Evolutionary conservation across 2,329 filamentous ascomycete species (phyloP).

Genomic region (Apiospora phragmitis): DNA sequence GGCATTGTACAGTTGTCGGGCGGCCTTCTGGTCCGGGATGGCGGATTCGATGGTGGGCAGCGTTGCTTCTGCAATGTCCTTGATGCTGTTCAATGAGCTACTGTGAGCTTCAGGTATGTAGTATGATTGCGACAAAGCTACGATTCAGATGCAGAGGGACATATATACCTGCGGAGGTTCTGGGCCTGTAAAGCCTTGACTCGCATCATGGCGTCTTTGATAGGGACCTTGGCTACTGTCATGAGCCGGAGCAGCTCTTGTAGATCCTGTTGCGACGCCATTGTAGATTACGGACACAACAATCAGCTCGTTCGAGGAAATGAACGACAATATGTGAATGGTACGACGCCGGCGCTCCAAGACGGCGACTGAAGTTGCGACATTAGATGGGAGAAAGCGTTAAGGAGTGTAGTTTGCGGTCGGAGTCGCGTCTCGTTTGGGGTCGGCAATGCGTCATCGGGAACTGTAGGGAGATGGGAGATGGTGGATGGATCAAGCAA

Average conservation of each 20-base stretch:
- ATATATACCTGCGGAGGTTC: slow-evolving; percentile 54
- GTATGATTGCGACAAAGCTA: neutral
- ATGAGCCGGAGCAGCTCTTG: slow-evolving; percentile 62
- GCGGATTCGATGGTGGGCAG: slow-evolving; percentile 45
- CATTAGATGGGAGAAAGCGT: neutral
- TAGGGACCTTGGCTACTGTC: slow-evolving; percentile 57
- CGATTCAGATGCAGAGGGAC: slow-evolving; percentile 21
- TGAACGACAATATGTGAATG: neutral
- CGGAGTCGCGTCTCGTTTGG: neutral
- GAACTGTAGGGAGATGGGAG: neutral
- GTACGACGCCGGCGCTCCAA: neutral
- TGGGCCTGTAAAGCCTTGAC: slow-evolving; percentile 57
- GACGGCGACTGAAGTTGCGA: neutral
- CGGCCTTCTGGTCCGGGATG: slow-evolving; percentile 49
- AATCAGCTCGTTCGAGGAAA: neutral
- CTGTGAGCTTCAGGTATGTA: neutral
- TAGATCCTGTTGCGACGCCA: slow-evolving; percentile 59
- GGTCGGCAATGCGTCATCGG: neutral
- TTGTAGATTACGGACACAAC: slow-evolving; percentile 25
- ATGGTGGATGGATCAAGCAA: neutral
- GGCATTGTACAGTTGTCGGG: slow-evolving; percentile 51
- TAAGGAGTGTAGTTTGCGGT: neutral
- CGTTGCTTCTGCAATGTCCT: slow-evolving; percentile 54
- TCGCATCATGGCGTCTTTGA: slow-evolving; percentile 60
- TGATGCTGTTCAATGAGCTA: slow-evolving; percentile 43